Evolutionary conservation across 768 basidiomycete species (phyloP).

Genomic region (Porpolomopsis calyptriformis): DNA sequence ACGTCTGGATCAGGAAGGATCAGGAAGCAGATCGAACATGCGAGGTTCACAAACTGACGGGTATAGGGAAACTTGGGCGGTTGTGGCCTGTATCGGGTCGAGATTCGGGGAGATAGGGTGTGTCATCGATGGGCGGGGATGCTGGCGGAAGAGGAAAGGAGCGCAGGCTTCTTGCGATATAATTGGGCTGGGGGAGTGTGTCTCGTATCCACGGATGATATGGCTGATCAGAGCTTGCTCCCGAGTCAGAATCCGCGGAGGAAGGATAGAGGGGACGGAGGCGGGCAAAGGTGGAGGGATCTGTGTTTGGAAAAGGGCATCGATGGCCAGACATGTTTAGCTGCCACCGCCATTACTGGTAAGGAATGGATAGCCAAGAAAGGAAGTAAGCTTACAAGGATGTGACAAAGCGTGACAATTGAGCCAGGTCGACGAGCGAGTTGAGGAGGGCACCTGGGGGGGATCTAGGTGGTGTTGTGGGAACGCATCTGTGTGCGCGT

Average conservation of each 20-base stretch:
- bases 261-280: background rate
- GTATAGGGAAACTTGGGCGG: too few species aligned
- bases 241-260: slow-evolving; percentile 1
- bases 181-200: too few species aligned
- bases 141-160: too few species aligned
- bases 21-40: too few species aligned
- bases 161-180: too few species aligned
- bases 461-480: background rate
- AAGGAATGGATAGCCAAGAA: background rate
- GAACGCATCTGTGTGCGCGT: background rate
- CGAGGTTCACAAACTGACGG: too few species aligned
- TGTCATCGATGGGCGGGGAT: too few species aligned
- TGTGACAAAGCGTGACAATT: background rate
- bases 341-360: background rate
- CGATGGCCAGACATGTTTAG: background rate
- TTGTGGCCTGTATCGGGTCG: too few species aligned
- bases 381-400: background rate
- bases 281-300: background rate
- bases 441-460: background rate
- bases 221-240: background rate
- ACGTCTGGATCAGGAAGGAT: too few species aligned
- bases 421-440: background rate
- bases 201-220: too few species aligned
- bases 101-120: too few species aligned
- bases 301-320: background rate